Evolutionary conservation across 306 rosid species (phyloP).

Genomic region (Fragaria iinumae): DNA sequence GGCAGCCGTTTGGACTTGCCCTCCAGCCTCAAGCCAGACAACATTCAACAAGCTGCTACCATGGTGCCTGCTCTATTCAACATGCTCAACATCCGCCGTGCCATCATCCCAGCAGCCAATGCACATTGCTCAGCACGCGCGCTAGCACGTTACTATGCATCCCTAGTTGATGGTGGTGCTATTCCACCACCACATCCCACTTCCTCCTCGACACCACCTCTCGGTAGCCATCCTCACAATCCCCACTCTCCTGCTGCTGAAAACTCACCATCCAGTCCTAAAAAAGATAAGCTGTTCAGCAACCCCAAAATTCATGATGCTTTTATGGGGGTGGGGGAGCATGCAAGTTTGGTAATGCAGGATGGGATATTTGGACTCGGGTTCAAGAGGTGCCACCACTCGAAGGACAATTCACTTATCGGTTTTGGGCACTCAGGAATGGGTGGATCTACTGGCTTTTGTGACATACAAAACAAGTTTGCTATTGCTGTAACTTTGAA

Average conservation of each 20-base stretch:
- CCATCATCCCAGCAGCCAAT: slow-evolving; percentile 89
- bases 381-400: slow-evolving; percentile 48
- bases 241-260: slow-evolving; percentile 56
- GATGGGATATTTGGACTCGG: slow-evolving; percentile 72
- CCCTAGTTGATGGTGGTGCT: slow-evolving; percentile 73
- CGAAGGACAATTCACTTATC: slow-evolving; percentile 55
- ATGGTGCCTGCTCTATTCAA: slow-evolving; percentile 60
- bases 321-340: slow-evolving; percentile 67
- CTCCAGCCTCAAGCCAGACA: slow-evolving; percentile 65
- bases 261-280: slow-evolving; percentile 30
- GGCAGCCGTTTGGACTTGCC: slow-evolving; percentile 56
- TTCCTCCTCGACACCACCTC: slow-evolving; percentile 60
- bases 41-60: slow-evolving; percentile 46
- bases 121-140: slow-evolving; percentile 96
- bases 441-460: slow-evolving; percentile 95
- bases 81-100: slow-evolving; percentile 69
- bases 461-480: slow-evolving; percentile 59
- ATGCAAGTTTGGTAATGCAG: slow-evolving; percentile 46
- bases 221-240: slow-evolving; percentile 84
- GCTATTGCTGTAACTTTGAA: slow-evolving; percentile 81
- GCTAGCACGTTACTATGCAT: slow-evolving; percentile 91
- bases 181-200: slow-evolving; percentile 79
- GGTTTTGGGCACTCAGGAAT: slow-evolving; percentile 95
- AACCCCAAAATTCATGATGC: slow-evolving; percentile 77
- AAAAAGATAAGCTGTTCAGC: slow-evolving; percentile 37